Conservation (phyloP, 2,329 filamentous ascomycete genomes). For the Cladophialophora bantiana region DNA sequence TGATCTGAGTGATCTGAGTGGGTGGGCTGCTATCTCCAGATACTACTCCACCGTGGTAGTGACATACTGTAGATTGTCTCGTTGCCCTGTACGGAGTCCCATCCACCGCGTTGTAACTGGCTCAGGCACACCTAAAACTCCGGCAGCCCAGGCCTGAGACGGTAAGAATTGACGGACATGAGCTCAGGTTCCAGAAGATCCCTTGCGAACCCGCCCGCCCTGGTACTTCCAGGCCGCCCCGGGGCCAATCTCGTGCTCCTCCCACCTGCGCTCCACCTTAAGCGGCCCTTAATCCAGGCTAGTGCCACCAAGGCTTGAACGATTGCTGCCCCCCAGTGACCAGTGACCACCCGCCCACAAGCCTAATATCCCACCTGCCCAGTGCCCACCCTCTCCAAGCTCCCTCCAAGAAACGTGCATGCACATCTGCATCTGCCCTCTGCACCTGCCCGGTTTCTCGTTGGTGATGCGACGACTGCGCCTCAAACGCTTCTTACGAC, state of each 20-base stretch:
- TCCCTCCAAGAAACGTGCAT: conserved; percentile 17
- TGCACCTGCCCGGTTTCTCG: conserved; percentile 23
- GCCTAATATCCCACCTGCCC: too few species aligned
- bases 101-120: neutral
- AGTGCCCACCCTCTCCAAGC: neutral
- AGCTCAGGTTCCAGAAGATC: conserved; percentile 6
- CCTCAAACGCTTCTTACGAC: conserved; percentile 22
- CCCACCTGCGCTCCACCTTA: neutral
- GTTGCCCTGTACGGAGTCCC: conserved; percentile 2
- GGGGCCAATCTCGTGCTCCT: conserved; percentile 3
- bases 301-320: too few species aligned
- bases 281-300: conserved; percentile 1
- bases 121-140: conserved; percentile 5
- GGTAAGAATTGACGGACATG: conserved; percentile 3
- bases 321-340: too few species aligned
- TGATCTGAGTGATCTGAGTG: neutral
- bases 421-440: conserved; percentile 18
- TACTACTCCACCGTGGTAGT: neutral
- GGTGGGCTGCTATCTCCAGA: neutral
- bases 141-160: conserved; percentile 6
- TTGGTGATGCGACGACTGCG: conserved; percentile 29
- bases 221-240: neutral
- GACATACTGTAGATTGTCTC: conserved; percentile 3
- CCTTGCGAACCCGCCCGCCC: neutral
- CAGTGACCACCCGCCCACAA: neutral